Base-by-base conservation (phyloP, 2,329 filamentous ascomycete genomes). In the Exophiala xenobiotica region DNA sequence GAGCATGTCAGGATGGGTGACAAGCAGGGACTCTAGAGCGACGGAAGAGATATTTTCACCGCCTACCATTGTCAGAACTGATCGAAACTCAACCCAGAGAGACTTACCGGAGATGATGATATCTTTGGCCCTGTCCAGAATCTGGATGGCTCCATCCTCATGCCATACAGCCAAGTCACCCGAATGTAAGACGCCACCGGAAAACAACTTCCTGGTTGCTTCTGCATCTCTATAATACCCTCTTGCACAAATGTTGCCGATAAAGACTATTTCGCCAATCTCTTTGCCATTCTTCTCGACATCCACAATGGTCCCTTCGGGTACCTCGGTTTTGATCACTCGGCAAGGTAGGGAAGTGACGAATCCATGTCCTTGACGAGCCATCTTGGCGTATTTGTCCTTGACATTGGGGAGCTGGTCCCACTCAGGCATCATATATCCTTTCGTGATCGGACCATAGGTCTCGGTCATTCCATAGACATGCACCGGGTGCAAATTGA, bases 31-130 rank as follows among this genome's bases (percentile, higher is more conserved):
- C 71, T 99, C 93, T 3, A 99, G 79, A 0, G 93, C 90, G 1
- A 99, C 87, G 0, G 88, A 95, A 2, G 89, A 95, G 56, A 99
- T 97, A 68, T 99, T 99, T 70, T 99, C 93, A 51, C 93, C 93
- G 40, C 92, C 91, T 89, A 38, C 39, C 19, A 24, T 12, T 35
- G 42, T 40, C 18, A 50, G 35, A 18, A 23, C 6, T 24, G n/a
- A n/a, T n/a, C n/a, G n/a, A n/a, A n/a, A n/a, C n/a, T n/a, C n/a
- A n/a, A n/a, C n/a, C n/a, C n/a, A n/a, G n/a, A n/a, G n/a, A n/a
- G n/a, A 68, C 78, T 61, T 75, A 88, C 88, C 88, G 46, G 88
- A 95, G 57, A 99, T 99, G 64, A 99, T 99, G 46, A 99, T 96
- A 67, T 99, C 93, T 75, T 99, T 99, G 11, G 90, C 88, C 16